phyloP scores from a whole-genome alignment of 1,139 yeast species.

The Lodderomyces jiufengensis region DNA sequence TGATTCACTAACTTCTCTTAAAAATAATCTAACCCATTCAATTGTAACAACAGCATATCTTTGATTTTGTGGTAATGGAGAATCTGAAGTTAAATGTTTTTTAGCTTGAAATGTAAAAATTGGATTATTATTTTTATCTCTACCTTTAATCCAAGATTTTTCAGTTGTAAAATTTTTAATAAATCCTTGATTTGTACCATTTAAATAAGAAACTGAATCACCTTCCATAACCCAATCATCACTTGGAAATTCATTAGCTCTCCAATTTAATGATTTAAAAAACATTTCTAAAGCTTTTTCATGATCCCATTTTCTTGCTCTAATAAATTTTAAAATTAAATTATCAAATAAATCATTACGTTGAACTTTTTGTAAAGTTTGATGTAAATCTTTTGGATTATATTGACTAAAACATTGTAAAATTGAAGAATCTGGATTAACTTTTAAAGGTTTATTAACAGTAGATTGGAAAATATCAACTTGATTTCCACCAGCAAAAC shows the following conservation, averaged over 20 bases:
- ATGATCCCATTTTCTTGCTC: constrained; percentile 43
- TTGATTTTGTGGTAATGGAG: constrained; percentile 36
- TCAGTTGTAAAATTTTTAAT: constrained; percentile 36
- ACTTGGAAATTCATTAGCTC: constrained; percentile 26
- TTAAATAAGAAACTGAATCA: constrained; percentile 36
- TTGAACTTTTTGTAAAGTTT: constrained; percentile 17
- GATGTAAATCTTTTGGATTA: constrained; percentile 26
- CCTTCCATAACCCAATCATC: constrained; percentile 36
- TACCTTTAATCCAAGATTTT: constrained; percentile 40
- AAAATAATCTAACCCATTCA: constrained; percentile 39
- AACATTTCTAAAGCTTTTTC: constrained; percentile 35
- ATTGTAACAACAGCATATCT: constrained; percentile 37
- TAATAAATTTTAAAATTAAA: constrained; percentile 31
- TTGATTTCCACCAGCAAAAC: constrained; percentile 8
- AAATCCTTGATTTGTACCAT: constrained; percentile 32
- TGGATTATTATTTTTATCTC: constrained; percentile 36
- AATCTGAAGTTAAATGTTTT: constrained; percentile 37
- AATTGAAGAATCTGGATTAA: constrained; percentile 18
- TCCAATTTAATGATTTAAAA: constrained; percentile 38
- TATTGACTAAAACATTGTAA: constrained; percentile 21
- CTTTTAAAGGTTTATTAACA: constrained; percentile 10
- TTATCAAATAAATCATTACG: constrained; percentile 39
- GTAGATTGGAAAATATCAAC: constrained; percentile 8
- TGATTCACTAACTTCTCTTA: constrained; percentile 33
- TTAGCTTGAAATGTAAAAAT: constrained; percentile 39